Conservation (phyloP, 2,329 filamentous ascomycete genomes). For the Ustilaginoidea virens region DNA sequence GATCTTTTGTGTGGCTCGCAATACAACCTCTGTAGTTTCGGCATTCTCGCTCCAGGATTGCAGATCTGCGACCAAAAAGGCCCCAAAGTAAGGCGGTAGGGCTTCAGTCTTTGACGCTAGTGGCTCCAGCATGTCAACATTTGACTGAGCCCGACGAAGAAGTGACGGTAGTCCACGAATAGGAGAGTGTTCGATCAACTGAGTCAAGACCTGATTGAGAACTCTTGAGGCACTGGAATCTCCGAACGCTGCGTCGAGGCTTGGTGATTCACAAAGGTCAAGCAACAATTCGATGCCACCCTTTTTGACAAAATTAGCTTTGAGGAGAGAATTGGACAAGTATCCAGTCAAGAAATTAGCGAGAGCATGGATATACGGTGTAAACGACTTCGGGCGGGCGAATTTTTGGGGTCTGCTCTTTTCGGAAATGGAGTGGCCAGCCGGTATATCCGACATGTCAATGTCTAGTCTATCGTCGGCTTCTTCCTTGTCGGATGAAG, state of each 20-base stretch:
- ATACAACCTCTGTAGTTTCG: constrained; percentile 24
- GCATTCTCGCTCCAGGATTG: constrained; percentile 16
- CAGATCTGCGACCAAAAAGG: constrained; percentile 38
- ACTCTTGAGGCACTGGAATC: constrained; percentile 52
- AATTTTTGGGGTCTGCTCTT: constrained; percentile 9
- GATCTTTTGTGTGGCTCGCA: constrained; percentile 57
- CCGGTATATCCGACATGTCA: constrained; percentile 43
- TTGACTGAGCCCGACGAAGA: constrained; percentile 54
- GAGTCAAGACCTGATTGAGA: constrained; percentile 58
- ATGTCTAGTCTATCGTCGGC: constrained; percentile 33
- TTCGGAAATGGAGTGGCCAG: constrained; percentile 2
- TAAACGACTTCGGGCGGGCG: constrained; percentile 25
- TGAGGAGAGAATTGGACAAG: constrained; percentile 58
- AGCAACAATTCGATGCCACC: constrained; percentile 74
- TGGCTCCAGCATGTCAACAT: constrained; percentile 51
- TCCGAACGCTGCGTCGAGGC: constrained; percentile 47
- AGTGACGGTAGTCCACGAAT: constrained; percentile 71
- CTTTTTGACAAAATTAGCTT: constrained; percentile 56
- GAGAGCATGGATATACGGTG: constrained; percentile 60
- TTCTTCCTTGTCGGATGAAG: constrained; percentile 23
- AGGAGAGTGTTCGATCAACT: constrained; percentile 66
- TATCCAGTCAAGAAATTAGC: constrained; percentile 63
- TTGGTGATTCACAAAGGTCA: constrained; percentile 69
- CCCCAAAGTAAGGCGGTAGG: constrained; percentile 52
- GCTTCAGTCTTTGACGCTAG: constrained; percentile 38